Conservation (phyloP, 2,329 filamentous ascomycete species). For the Scedosporium minutisporum region DNA sequence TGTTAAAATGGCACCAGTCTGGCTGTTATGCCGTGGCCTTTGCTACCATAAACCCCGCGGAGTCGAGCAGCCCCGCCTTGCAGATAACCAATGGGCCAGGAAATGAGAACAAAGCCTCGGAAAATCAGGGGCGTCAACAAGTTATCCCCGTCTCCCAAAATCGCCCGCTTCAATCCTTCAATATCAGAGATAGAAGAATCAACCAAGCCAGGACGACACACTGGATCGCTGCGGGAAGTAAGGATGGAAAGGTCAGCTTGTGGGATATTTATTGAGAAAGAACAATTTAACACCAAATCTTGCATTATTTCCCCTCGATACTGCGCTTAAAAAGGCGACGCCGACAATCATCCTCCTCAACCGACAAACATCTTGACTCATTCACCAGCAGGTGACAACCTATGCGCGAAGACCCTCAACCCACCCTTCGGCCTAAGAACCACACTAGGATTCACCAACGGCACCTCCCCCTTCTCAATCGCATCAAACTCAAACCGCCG, state of each 20-base stretch:
- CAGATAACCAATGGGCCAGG: conserved; percentile 17
- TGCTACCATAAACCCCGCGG: conserved; percentile 24
- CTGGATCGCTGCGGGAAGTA: conserved; percentile 84
- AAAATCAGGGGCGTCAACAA: neutral
- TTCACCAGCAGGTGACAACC: neutral
- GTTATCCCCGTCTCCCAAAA: neutral
- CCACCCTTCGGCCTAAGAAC: conserved; percentile 4
- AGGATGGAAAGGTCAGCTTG: conserved; percentile 89
- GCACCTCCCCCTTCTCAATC: conserved; percentile 11
- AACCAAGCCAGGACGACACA: conserved; percentile 61
- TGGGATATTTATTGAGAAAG: conserved; percentile 76
- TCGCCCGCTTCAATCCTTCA: neutral
- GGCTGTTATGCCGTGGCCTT: conserved; percentile 80
- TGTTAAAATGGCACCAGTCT: conserved; percentile 87
- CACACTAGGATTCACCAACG: conserved; percentile 16
- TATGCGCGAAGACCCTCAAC: conserved; percentile 3
- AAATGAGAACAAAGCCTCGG: neutral
- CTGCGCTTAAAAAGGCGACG: neutral
- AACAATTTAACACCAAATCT: neutral
- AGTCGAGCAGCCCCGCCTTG: too few relatives aligned
- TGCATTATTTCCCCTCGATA: neutral
- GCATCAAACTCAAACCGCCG: conserved; percentile 19
- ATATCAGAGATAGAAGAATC: conserved; percentile 53
- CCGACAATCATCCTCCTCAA: neutral
- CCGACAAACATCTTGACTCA: neutral